Evolutionary conservation across 2,329 filamentous ascomycete species (phyloP).

Genomic region (Ophiocordyceps camponoti-saundersi): DNA sequence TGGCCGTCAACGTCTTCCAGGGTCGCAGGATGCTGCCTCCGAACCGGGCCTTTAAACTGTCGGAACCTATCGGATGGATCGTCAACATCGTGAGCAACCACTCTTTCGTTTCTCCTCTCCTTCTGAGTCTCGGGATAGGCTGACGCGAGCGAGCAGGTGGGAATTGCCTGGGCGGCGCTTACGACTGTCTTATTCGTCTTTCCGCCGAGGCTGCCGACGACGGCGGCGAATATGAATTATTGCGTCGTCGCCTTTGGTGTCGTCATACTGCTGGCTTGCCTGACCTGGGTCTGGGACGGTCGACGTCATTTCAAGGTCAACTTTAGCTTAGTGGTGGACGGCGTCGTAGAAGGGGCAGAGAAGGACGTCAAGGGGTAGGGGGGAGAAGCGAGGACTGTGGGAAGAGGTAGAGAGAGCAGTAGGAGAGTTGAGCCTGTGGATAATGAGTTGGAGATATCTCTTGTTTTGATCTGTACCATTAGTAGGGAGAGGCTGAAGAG

Average conservation of each 20-base stretch:
- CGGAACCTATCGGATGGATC: conserved; percentile 18
- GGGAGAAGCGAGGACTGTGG: too few species aligned
- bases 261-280: conserved; percentile 24
- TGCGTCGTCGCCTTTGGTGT: conserved; percentile 29
- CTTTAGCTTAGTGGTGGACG: not conserved
- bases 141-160: conserved; percentile 13
- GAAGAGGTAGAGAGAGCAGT: too few species aligned
- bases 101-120: not conserved
- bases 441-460: too few species aligned
- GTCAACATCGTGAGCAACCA: conserved; percentile 9
- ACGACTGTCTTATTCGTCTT: conserved; percentile 64
- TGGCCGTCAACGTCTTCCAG: conserved; percentile 49
- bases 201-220: conserved; percentile 48
- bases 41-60: conserved; percentile 18
- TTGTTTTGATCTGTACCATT: too few species aligned
- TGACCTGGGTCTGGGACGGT: conserved; percentile 30
- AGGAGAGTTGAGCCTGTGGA: too few species aligned
- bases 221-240: conserved; percentile 51
- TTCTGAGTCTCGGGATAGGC: not conserved
- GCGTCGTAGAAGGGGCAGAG: conserved; percentile 3
- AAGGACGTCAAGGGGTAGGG: not conserved
- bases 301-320: conserved; percentile 25
- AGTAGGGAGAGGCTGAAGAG: too few species aligned
- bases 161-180: conserved; percentile 48
- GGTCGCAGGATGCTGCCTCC: conserved; percentile 50